Percentiles rank a stretch among this genome's conserved stretches.
Evolutionary conservation across 495 filamentous ascomycete species (phyloP).

Genomic region (Podospora bellae-mahoneyi): DNA sequence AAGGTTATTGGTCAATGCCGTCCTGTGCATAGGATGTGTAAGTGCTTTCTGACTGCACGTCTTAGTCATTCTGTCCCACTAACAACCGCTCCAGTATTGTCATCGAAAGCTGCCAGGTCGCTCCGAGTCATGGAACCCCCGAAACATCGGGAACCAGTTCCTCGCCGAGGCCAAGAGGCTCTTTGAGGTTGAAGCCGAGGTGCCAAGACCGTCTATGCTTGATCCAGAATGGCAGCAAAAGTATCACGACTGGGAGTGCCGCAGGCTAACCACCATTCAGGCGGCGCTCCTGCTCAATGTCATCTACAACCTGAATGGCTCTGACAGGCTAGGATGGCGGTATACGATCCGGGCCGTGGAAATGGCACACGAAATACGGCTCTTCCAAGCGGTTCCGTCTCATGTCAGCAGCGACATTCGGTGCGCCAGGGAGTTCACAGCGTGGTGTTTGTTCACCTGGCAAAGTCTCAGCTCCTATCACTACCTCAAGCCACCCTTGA

Average conservation of each 20-base stretch:
- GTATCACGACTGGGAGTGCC: constrained; percentile 24
- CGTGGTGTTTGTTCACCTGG: constrained; percentile 38
- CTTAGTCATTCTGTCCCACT: background rate
- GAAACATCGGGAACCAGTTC: constrained; percentile 38
- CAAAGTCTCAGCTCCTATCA: constrained; percentile 33
- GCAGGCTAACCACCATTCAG: constrained; percentile 37
- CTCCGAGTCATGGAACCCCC: constrained; percentile 38
- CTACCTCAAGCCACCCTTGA: constrained; percentile 28
- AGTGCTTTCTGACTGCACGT: constrained; percentile 16
- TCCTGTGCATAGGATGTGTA: constrained; percentile 38
- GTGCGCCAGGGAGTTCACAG: constrained; percentile 33
- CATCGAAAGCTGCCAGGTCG: constrained; percentile 31
- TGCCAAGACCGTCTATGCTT: constrained; percentile 13
- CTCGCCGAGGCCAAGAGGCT: constrained; percentile 41
- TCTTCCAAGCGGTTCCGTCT: constrained; percentile 21
- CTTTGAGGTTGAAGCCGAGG: constrained; percentile 33
- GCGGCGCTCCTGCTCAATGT: constrained; percentile 32
- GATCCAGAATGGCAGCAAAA: constrained; percentile 24
- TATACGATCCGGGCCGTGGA: constrained; percentile 33
- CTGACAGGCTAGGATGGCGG: constrained; percentile 37
- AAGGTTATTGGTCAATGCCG: constrained; percentile 35
- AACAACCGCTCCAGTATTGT: constrained; percentile 27
- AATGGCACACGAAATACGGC: constrained; percentile 33
- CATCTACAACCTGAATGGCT: constrained; percentile 32
- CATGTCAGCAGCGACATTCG: constrained; percentile 16